A percentile compares a stretch with the other conserved stretches of the same genome.
These are phyloP conservation scores for Pleurotus djamor DNA, from an alignment of 768 basidiomycete species.

Conservation along the genomic window DNA sequence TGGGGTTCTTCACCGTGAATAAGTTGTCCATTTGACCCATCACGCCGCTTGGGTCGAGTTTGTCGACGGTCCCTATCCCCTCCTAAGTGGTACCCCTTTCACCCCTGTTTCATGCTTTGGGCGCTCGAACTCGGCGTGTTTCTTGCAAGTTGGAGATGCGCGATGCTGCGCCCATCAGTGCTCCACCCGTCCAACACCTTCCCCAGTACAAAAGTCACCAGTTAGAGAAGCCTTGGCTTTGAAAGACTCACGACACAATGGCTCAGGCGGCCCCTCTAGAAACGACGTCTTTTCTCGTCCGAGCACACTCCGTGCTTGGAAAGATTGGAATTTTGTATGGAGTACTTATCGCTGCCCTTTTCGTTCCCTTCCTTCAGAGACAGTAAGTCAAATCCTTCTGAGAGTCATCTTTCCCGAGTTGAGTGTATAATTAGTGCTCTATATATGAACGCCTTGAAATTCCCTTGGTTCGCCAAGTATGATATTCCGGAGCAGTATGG, in stretches of 20 bases:
- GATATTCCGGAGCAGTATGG: slow-evolving; percentile 75
- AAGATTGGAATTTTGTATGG: slow-evolving; percentile 54
- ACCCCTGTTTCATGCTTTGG: too few relatives aligned
- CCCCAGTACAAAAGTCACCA: too few relatives aligned
- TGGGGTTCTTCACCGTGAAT: not conserved
- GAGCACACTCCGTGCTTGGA: slow-evolving; percentile 29
- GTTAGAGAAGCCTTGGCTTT: too few relatives aligned
- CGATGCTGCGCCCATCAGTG: too few relatives aligned
- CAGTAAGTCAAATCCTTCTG: slow-evolving; percentile 40
- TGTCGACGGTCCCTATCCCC: too few relatives aligned
- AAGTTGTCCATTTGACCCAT: too few relatives aligned
- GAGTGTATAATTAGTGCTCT: slow-evolving; percentile 21
- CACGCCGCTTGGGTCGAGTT: too few relatives aligned
- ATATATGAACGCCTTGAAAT: slow-evolving; percentile 65
- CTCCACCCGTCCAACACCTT: too few relatives aligned
- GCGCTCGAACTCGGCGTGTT: too few relatives aligned
- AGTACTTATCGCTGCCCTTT: slow-evolving; percentile 46
- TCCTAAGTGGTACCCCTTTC: too few relatives aligned
- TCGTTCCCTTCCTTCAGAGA: slow-evolving; percentile 64
- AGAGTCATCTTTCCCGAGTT: not conserved
- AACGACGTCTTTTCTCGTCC: slow-evolving; percentile 8
- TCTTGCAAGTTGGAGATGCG: too few relatives aligned
- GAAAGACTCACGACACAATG: too few relatives aligned
- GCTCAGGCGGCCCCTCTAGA: not conserved
- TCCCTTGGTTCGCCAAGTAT: slow-evolving; percentile 65